phyloP scores from a whole-genome alignment of 371 early-diverging fungal species.

The Fennellomyces sp. region DNA sequence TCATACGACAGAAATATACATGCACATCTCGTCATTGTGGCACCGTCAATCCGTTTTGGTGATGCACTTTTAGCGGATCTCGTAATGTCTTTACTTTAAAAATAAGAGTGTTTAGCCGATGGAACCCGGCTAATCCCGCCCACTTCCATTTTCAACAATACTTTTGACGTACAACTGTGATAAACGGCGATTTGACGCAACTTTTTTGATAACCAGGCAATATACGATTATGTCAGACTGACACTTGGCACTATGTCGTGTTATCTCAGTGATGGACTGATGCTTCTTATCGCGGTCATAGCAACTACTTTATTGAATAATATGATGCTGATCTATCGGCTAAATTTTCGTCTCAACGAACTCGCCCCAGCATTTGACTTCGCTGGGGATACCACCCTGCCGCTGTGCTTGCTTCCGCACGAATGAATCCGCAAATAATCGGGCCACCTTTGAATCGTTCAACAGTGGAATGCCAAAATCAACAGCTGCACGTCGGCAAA shows the following conservation, averaged over 20 bases:
- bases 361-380: conserved; percentile 69
- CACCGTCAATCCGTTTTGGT: background rate
- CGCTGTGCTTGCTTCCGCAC: conserved; percentile 43
- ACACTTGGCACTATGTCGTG: too few relatives aligned
- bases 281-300: too few relatives aligned
- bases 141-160: background rate
- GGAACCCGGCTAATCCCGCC: too few relatives aligned
- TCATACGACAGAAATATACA: background rate
- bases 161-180: background rate
- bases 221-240: too few relatives aligned
- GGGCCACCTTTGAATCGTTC: conserved; percentile 82
- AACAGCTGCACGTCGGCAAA: conserved; percentile 83
- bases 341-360: conserved; percentile 57
- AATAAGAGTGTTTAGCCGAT: background rate
- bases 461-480: conserved; percentile 87
- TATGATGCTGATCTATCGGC: background rate
- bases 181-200: background rate
- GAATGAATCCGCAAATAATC: conserved; percentile 77
- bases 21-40: background rate
- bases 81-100: background rate
- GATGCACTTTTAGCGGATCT: background rate
- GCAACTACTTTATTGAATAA: background rate
- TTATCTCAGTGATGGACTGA: too few relatives aligned
- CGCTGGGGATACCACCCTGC: conserved; percentile 45
- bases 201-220: background rate